Percentiles rank a stretch among this genome's conserved stretches.
Conservation (phyloP, 306 rosid species). For the Astragalus membranaceus region DNA sequence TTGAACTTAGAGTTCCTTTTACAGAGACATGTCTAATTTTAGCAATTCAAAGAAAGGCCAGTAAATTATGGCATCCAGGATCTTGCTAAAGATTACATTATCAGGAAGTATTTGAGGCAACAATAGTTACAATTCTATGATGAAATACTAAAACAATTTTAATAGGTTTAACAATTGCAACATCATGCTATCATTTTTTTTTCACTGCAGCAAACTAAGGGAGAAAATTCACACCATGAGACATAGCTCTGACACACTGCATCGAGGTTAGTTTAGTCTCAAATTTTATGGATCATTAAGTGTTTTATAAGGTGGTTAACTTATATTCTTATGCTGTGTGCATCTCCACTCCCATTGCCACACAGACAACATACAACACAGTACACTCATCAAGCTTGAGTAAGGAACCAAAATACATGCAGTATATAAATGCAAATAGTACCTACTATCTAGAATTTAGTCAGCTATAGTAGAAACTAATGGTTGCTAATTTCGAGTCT, state of each 20-base stretch:
- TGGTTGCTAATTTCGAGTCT: background rate
- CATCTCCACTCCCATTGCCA: background rate
- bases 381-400: background rate
- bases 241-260: background rate
- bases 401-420: slow-evolving; percentile 4
- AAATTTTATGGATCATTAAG: background rate
- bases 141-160: background rate
- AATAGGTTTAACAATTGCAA: background rate
- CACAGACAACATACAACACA: background rate
- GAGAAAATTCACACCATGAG: background rate
- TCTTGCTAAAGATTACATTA: background rate
- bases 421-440: slow-evolving; percentile 1
- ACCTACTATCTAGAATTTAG: background rate
- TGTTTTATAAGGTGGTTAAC: background rate
- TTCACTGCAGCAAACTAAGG: background rate
- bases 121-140: background rate
- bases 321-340: background rate
- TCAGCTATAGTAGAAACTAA: background rate
- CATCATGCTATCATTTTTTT: too few relatives aligned
- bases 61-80: background rate
- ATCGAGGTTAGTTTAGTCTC: background rate
- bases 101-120: background rate
- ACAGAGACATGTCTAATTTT: background rate
- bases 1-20: background rate
- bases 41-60: slow-evolving; percentile 1